These are phyloP conservation scores for Penicillium fimorum DNA, from an alignment of 495 filamentous ascomycete species.

Conservation along the genomic window DNA sequence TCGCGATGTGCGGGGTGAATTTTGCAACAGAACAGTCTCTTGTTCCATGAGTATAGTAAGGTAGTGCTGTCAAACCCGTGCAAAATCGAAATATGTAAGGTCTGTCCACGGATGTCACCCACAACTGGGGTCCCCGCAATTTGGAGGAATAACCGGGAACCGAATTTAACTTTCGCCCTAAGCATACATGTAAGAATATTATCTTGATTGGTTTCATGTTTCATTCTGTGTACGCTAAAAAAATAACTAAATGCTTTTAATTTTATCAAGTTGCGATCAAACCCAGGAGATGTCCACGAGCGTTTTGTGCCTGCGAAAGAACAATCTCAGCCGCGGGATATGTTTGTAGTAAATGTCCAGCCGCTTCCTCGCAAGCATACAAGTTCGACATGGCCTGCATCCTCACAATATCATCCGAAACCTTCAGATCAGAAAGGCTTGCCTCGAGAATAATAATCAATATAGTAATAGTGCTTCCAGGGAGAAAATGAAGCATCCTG, in stretches of 20 bases:
- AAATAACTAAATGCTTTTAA: not conserved
- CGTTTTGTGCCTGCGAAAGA: slow-evolving; percentile 8
- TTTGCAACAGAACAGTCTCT: not conserved
- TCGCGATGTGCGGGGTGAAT: slow-evolving; percentile 1
- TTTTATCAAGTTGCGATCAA: not conserved
- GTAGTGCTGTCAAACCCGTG: not conserved
- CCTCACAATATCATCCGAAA: slow-evolving; percentile 7
- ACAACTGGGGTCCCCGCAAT: slow-evolving; percentile 7
- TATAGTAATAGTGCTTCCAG: slow-evolving; percentile 5
- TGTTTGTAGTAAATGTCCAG: slow-evolving; percentile 7
- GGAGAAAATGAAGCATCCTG: slow-evolving; percentile 11
- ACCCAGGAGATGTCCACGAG: slow-evolving; percentile 7
- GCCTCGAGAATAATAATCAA: slow-evolving; percentile 6
- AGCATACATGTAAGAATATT: not conserved
- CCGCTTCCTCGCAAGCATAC: slow-evolving; percentile 10
- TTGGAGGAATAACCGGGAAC: not conserved
- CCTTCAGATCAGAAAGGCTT: slow-evolving; percentile 7
- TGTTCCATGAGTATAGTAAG: not conserved
- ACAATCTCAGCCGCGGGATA: slow-evolving; percentile 14
- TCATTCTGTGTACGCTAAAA: slow-evolving; percentile 3
- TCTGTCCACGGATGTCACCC: not conserved
- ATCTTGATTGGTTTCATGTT: not conserved
- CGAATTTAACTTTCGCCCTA: not conserved
- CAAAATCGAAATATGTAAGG: not conserved
- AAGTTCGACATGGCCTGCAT: slow-evolving; percentile 11